Base-by-base conservation (phyloP, 306 rosid species). In the Carpinus fangiana region DNA sequence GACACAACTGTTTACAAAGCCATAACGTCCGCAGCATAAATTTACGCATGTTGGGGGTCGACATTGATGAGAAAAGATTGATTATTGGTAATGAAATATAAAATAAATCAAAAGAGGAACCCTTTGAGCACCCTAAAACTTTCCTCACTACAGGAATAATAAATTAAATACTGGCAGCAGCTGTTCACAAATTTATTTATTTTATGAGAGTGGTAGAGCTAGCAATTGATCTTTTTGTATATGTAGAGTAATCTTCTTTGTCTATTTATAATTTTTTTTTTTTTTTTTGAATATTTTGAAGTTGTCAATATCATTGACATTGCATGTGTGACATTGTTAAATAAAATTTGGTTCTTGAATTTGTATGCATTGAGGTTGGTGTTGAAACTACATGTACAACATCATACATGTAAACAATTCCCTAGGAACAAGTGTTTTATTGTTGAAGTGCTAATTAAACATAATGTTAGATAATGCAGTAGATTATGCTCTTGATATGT, bases 101-200 rank as follows among this genome's bases (percentile, higher is more conserved):
- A 74, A 68, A 66, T 59, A 77, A 31, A 31, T 31, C 2, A 31
- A 31, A 31, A 74, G 50, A 52, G 48, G 26, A 67, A 18, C 26
- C 11, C 36, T 34, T 34, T 64, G 20, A 36, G 16, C 3, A 64
- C 4, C 4, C 13, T 38, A 17, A 28, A 73, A 17, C 20, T 70
- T 82, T 78, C 38, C 52, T 48, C 76, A 31, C 10, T 31, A 10
- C 74, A 79, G 84, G 74, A 80, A 85, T 23, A 23, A 23, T 23
- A 23, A 23, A 23, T 23, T 73, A 81, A 78, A 52, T 16, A 23
- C 66, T 72, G 71, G 79, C 62, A 75, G 65, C 50, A 75, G 56
- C 52, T 38, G 43, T 20, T 36, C 54, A 9, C 48, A 52, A 45
- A 9, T 55, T 50, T 66, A 59, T 77, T 71, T 47, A 23, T 46